Evolutionary conservation across 805 yeast species (phyloP), one percentile per base, ranked within the genome.

Genomic region (Clavispora phyllophila): DNA sequence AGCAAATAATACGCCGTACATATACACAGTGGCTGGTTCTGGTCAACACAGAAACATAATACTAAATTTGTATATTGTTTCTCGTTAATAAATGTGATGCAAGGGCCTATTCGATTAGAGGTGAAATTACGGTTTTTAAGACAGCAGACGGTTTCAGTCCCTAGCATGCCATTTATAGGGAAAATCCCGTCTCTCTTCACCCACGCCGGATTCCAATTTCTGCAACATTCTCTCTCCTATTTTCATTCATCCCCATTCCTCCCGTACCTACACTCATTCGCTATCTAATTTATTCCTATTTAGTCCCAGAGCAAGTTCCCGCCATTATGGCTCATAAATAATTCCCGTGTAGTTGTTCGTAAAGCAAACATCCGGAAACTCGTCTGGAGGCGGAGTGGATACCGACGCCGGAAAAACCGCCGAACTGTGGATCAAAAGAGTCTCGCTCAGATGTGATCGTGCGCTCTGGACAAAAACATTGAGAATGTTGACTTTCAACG

Each of bases 401-500:
- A 52, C 48, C 7, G 63, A 50, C 4, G 62, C 51, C 37, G 51
- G 61, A 41, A 58, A 61, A 8, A 63, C 51, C 17, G 50, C 44
- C 17, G 69, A 57, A 40, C 70, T 64, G 27, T 29, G 33, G 14
- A 29, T 29, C 20, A 29, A 17, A 9, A 29, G 33, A 8, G 20
- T 29, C 10, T 62, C 53, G 17, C 65, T 53, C 39, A 67, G 62
- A 20, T 60, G 55, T 20, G 62, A 55, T 39, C 73, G 56, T 39
- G 65, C 58, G 40, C 56, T 61, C 39, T 58, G 52, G 28, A 70
- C 63, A 19, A 70, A 45, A 24, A 68, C 53, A 38, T 60, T 68
- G 36, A 70, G 54, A 28, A 69, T 43, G 44, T 70, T 70, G 36
- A 65, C 52, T 49, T 69, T 69, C 36, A 70, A 52, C 32, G 63